Evolutionary conservation across 2,329 filamentous ascomycete genomes (phyloP), one percentile per base, ranked within the genome.

Genomic region (Balansia obtecta): DNA sequence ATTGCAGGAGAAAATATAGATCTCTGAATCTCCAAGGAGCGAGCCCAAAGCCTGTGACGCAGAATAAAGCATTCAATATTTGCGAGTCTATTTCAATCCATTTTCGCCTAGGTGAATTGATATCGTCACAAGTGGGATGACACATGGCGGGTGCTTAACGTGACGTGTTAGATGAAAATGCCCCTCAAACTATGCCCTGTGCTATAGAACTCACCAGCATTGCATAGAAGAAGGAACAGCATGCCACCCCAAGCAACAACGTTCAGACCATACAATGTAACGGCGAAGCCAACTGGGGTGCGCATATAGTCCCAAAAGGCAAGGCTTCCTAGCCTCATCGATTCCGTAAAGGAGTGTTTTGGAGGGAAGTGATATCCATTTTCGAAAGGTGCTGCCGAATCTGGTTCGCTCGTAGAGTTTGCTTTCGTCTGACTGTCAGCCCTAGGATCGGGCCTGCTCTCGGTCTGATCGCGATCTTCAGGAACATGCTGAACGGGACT

Each of bases 221-320:
- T 87, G 70, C 83, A 85, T 27, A 95, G 79, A 2, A 95, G 72
- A 16, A 95, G 71, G 67, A 95, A 94, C 34, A 95, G 74, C 88
- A 95, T 95, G 52, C 85, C 88, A 48, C 88, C 88, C 88, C 88
- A 95, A 0, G 86, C 89, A 10, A 95, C 79, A 18, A 95, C 77
- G 55, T 91, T 90, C 51, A 93, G 75, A 12, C 84, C 81, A 65
- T 94, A 95, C 6, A 95, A 64, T 2, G 82, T 85, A 40, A 91
- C 78, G 49, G 87, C 70, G 62, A 93, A 88, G 2, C 88, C 88
- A 50, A 86, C 66, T 0, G 85, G 85, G 0, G 87, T 94, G 38
- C 77, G 70, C 58, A 85, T 79, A 70, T 88, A 95, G 48, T 79
- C 76, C 79, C 80, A 83, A 61, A 86, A 87, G 0, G 78, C 75